Evolutionary conservation across 2,329 filamentous ascomycete species (phyloP).

Genomic region (Dendryphion nanum): DNA sequence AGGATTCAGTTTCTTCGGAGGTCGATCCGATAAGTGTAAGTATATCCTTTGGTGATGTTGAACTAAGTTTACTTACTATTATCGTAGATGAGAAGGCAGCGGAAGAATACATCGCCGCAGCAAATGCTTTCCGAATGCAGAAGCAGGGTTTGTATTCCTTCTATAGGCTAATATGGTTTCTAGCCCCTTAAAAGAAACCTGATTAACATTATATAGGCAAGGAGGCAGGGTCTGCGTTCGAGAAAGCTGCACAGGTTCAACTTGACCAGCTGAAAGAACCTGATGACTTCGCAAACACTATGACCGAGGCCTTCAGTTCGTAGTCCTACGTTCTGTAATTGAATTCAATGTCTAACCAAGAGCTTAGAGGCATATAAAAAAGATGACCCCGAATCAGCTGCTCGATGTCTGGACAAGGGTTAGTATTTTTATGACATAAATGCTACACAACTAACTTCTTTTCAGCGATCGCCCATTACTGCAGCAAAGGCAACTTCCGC

Average conservation of each 20-base stretch:
- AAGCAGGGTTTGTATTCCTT: conserved; percentile 67
- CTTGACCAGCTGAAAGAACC: conserved; percentile 80
- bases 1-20: conserved; percentile 89
- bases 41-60: background rate
- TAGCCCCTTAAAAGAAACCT: too few relatives aligned
- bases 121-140: conserved; percentile 87
- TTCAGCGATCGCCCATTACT: conserved; percentile 77
- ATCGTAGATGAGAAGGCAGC: conserved; percentile 71
- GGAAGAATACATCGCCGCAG: conserved; percentile 83
- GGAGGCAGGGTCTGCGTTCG: conserved; percentile 84
- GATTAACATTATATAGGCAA: conserved; percentile 64
- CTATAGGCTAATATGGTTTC: too few relatives aligned
- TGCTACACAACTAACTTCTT: background rate
- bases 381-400: conserved; percentile 78
- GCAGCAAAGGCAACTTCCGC: conserved; percentile 83
- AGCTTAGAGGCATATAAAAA: conserved; percentile 80
- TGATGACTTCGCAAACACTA: conserved; percentile 85
- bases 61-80: conserved; percentile 10
- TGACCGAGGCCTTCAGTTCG: conserved; percentile 79
- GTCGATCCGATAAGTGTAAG: conserved; percentile 73
- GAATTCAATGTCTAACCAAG: background rate
- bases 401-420: conserved; percentile 67
- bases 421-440: background rate
- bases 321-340: too few relatives aligned
- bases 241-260: conserved; percentile 79